A percentile compares a stretch with the other conserved stretches of the same genome.
These are phyloP conservation scores for Kentomonas sorsogonicus DNA, from an alignment of 208 protist species.

Conservation along the genomic window DNA sequence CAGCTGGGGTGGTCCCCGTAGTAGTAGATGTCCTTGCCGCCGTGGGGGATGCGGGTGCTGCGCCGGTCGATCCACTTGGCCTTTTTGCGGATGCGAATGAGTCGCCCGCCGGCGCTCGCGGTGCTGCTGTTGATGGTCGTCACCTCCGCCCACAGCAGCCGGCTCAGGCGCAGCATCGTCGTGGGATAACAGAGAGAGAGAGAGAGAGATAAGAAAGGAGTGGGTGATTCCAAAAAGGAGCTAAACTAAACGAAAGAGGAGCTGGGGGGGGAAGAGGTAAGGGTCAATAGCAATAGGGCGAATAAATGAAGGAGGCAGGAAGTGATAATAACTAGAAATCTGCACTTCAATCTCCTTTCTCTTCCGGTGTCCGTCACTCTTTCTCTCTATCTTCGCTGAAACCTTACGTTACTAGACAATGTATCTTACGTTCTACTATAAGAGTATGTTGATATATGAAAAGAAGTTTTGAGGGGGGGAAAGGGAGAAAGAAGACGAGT, in stretches of 20 bases:
- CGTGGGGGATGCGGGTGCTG: constrained; percentile 76
- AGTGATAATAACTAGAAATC: not conserved
- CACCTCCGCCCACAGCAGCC: constrained; percentile 44
- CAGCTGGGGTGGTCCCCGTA: constrained; percentile 88
- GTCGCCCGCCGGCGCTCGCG: constrained; percentile 63
- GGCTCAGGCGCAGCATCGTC: constrained; percentile 34
- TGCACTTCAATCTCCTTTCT: too few species aligned
- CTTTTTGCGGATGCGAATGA: constrained; percentile 88
- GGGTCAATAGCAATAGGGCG: not conserved
- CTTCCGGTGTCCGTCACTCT: too few species aligned
- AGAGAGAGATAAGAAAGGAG: not conserved
- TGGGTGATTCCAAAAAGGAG: not conserved
- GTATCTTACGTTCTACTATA: too few species aligned
- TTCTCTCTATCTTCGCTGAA: too few species aligned
- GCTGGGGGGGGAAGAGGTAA: too few species aligned
- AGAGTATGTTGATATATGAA: too few species aligned
- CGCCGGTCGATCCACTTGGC: constrained; percentile 84
- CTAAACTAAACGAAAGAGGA: too few species aligned
- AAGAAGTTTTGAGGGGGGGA: too few species aligned
- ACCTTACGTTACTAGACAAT: too few species aligned
- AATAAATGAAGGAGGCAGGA: not conserved
- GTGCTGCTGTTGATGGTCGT: constrained; percentile 73
- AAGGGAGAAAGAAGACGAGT: too few species aligned
- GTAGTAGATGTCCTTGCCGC: constrained; percentile 80
- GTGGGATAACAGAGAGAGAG: not conserved